phyloP scores from a whole-genome alignment of 345 rosid genomes.

The Anacardium occidentale region DNA sequence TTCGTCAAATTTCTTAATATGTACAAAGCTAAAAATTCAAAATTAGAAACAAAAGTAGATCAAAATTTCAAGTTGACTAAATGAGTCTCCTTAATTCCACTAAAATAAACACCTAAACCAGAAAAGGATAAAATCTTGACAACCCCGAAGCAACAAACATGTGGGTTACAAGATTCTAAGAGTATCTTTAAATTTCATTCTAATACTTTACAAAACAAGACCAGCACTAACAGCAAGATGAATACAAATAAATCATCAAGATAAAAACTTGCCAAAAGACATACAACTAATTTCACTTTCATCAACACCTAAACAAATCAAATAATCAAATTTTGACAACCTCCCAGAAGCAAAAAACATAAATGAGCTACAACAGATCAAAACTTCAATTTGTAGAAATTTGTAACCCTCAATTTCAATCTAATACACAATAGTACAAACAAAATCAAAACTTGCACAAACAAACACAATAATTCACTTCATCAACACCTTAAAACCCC shows the following conservation, averaged over 20 bases:
- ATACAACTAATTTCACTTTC: background rate
- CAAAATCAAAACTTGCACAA: background rate
- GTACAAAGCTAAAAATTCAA: constrained; percentile 20
- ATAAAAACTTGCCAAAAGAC: background rate
- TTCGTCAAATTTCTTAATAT: background rate
- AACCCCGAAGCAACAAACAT: constrained; percentile 12
- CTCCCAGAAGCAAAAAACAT: constrained; percentile 16
- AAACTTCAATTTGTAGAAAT: background rate
- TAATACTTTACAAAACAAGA: constrained; percentile 10
- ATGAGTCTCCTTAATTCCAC: constrained; percentile 19
- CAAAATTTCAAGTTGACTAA: constrained; percentile 12
- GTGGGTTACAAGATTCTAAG: background rate
- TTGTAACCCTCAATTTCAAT: constrained; percentile 16
- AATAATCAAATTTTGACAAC: background rate
- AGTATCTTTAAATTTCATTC: constrained; percentile 15
- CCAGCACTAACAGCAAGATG: background rate
- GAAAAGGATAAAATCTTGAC: background rate
- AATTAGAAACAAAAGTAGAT: constrained; percentile 21
- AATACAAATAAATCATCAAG: background rate
- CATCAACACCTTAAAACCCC: too few species aligned
- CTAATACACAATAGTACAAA: background rate
- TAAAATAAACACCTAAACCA: background rate
- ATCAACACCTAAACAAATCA: background rate
- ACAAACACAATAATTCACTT: background rate
- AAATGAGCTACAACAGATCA: constrained; percentile 11